These are phyloP conservation scores for Populus davidiana DNA, from an alignment of 345 rosid species.

Conservation along the genomic window DNA sequence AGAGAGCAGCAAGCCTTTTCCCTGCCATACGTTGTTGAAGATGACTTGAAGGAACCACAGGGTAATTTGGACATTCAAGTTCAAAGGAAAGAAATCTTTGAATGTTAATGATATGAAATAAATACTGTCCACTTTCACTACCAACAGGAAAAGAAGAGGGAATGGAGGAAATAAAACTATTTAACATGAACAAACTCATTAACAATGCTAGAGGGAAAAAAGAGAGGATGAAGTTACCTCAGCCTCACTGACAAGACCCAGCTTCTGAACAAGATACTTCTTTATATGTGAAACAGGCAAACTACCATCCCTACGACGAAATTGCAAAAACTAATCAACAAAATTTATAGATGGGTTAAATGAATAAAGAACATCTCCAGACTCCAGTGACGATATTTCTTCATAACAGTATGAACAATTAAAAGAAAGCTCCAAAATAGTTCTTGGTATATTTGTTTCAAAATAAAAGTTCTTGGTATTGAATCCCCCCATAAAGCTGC, in stretches of 20 bases:
- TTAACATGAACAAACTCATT: not conserved
- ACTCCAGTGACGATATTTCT: no score
- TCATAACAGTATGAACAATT: no score
- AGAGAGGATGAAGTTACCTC: constrained; percentile 34
- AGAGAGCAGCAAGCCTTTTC: not conserved
- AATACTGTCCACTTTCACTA: not conserved
- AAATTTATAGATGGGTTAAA: not conserved
- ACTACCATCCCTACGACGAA: constrained; percentile 34
- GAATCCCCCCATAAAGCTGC: no score
- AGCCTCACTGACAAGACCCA: constrained; percentile 37
- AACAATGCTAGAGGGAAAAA: not conserved
- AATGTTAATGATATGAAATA: not conserved
- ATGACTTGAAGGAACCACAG: not conserved
- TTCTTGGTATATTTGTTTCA: no score
- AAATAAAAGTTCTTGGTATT: not conserved
- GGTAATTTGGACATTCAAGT: not conserved
- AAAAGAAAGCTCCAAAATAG: not conserved
- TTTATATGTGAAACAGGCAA: constrained; percentile 38
- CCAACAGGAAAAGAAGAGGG: not conserved
- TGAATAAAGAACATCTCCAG: no score
- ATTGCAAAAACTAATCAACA: not conserved
- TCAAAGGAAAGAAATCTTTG: not conserved
- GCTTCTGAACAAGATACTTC: constrained; percentile 38
- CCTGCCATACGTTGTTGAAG: not conserved
- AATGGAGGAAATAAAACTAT: not conserved